Evolutionary conservation across 805 yeast genomes (phyloP).

Genomic region (Teunomyces tritomae): DNA sequence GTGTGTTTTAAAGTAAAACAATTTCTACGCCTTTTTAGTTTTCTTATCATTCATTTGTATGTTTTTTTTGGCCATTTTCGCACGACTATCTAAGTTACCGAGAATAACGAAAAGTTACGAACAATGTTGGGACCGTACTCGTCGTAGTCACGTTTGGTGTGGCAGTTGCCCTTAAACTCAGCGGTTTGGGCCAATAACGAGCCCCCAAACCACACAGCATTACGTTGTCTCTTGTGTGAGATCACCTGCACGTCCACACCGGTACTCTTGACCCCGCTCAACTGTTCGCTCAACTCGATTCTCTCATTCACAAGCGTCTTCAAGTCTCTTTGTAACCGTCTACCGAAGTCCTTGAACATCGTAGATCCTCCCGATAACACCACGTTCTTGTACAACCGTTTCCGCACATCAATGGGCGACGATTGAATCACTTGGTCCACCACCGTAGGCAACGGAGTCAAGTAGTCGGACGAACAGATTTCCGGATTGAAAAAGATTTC

Average conservation of each 20-base stretch:
- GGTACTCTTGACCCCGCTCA: slow-evolving; percentile 73
- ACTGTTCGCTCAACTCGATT: slow-evolving; percentile 73
- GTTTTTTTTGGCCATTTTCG: slow-evolving; percentile 10
- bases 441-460: slow-evolving; percentile 94
- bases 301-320: slow-evolving; percentile 85
- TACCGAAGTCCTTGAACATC: slow-evolving; percentile 97
- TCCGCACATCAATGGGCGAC: slow-evolving; percentile 96
- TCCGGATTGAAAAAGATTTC: slow-evolving; percentile 98
- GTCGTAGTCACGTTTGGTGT: slow-evolving; percentile 95
- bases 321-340: slow-evolving; percentile 94
- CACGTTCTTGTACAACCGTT: slow-evolving; percentile 91
- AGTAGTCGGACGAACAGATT: slow-evolving; percentile 89
- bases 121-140: slow-evolving; percentile 98
- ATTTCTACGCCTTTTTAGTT: neutral
- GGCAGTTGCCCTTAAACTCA: slow-evolving; percentile 93
- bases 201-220: slow-evolving; percentile 99
- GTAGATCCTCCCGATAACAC: slow-evolving; percentile 98
- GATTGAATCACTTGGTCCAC: slow-evolving; percentile 95
- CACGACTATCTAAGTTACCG: slow-evolving; percentile 57
- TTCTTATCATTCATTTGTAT: slow-evolving; percentile 1
- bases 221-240: slow-evolving; percentile 94
- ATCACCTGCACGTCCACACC: slow-evolving; percentile 98
- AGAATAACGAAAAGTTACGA: slow-evolving; percentile 91
- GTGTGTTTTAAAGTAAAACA: no score
- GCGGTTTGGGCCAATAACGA: slow-evolving; percentile 94